phyloP scores from a whole-genome alignment of 2,329 filamentous ascomycete species.

The Pyrenochaeta sp. region DNA sequence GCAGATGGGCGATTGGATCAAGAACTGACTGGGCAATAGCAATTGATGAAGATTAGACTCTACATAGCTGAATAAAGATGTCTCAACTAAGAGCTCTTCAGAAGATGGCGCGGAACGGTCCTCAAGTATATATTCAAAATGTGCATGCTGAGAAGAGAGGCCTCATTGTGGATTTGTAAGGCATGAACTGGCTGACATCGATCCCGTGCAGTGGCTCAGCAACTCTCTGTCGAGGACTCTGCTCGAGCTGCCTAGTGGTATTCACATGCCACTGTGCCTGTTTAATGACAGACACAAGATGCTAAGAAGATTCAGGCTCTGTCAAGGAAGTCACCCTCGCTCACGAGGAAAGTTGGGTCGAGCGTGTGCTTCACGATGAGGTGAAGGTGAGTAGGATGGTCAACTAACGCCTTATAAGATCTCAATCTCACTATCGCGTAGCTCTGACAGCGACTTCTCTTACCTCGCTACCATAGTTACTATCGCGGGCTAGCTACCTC shows the following conservation, averaged over 20 bases:
- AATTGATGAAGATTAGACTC: not conserved
- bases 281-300: not conserved
- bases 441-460: constrained; percentile 12
- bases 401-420: not conserved
- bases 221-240: too few species aligned
- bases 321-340: not conserved
- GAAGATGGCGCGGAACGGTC: too few species aligned
- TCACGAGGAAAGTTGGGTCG: not conserved
- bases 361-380: not conserved
- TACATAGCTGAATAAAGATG: too few species aligned
- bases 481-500: constrained; percentile 1
- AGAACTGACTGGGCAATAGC: constrained; percentile 3
- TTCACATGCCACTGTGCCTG: too few species aligned
- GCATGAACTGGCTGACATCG: too few species aligned
- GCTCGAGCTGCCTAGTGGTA: too few species aligned
- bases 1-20: constrained; percentile 41
- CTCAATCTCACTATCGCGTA: constrained; percentile 12
- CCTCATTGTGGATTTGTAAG: too few species aligned
- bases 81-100: too few species aligned
- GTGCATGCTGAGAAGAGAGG: too few species aligned
- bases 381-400: constrained; percentile 12
- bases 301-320: not conserved
- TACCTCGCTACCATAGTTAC: constrained; percentile 1
- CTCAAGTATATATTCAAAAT: too few species aligned
- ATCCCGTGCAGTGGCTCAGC: too few species aligned